phyloP scores from a whole-genome alignment of 2,329 filamentous ascomycete genomes.

The Talaromyces sp. region DNA sequence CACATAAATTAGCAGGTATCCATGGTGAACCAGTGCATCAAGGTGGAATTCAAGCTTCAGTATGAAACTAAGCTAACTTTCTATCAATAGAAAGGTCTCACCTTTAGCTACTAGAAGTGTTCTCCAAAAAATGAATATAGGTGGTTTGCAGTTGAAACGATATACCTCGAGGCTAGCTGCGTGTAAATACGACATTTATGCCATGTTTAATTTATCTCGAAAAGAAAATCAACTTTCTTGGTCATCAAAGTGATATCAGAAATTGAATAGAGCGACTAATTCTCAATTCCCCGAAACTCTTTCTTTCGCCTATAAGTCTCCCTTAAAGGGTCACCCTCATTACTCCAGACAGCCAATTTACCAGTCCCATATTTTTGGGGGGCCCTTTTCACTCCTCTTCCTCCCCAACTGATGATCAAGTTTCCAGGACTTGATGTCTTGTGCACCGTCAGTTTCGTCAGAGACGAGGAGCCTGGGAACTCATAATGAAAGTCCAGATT shows the following conservation, averaged over 20 bases:
- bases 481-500: not conserved
- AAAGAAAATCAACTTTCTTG: not conserved
- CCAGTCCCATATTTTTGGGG: slow-evolving; percentile 58
- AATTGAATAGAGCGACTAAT: not conserved
- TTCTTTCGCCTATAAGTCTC: slow-evolving; percentile 49
- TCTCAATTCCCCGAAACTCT: not conserved
- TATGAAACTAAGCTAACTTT: not conserved
- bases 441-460: slow-evolving; percentile 26
- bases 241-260: not conserved
- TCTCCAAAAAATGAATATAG: too few relatives aligned
- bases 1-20: not conserved
- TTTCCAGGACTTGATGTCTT: slow-evolving; percentile 70
- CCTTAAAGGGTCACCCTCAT: slow-evolving; percentile 57
- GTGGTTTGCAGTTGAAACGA: too few relatives aligned
- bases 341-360: slow-evolving; percentile 59
- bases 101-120: too few relatives aligned
- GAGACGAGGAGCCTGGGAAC: not conserved
- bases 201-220: not conserved
- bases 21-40: not conserved
- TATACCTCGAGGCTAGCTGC: too few relatives aligned
- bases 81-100: not conserved
- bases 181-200: too few relatives aligned
- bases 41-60: not conserved
- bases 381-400: slow-evolving; percentile 47
- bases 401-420: slow-evolving; percentile 64